These are phyloP conservation scores for Tolypocladium pustulatum DNA, from an alignment of 2,329 filamentous ascomycete genomes.

Conservation along the genomic window DNA sequence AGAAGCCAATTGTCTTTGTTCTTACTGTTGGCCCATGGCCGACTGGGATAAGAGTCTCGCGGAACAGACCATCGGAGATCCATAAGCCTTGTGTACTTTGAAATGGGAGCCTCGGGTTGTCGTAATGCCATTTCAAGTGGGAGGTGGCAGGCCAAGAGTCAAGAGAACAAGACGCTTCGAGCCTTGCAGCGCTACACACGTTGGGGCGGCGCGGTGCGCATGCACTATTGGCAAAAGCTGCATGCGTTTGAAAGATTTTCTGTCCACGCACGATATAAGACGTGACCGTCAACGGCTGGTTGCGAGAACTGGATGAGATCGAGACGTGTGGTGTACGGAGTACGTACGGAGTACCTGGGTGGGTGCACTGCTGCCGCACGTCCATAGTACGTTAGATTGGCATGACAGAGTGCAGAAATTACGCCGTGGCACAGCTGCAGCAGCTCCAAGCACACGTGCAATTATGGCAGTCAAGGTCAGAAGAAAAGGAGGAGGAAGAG, in stretches of 20 bases:
- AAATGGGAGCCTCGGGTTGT: background rate
- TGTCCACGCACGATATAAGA: too few relatives aligned
- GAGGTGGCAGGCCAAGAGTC: background rate
- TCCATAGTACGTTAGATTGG: too few relatives aligned
- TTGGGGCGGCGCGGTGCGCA: background rate
- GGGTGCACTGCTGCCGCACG: too few relatives aligned
- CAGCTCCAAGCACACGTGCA: too few relatives aligned
- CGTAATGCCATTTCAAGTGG: background rate
- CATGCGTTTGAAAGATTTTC: too few relatives aligned
- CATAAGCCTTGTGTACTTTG: background rate
- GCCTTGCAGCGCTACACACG: background rate
- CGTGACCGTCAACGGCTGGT: background rate
- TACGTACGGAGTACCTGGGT: too few relatives aligned
- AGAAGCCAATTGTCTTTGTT: background rate
- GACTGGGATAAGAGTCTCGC: background rate
- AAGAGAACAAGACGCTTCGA: background rate
- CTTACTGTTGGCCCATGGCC: too few relatives aligned
- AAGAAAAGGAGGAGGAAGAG: background rate
- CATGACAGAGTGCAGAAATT: background rate
- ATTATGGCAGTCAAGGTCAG: background rate
- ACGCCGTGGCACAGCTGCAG: background rate
- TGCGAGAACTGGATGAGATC: background rate
- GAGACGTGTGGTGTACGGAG: background rate
- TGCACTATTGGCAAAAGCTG: background rate
- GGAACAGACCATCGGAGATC: background rate